Evolutionary conservation across 1,284 basidiomycete genomes (phyloP).

Genomic region (Trichosporon faecale): DNA sequence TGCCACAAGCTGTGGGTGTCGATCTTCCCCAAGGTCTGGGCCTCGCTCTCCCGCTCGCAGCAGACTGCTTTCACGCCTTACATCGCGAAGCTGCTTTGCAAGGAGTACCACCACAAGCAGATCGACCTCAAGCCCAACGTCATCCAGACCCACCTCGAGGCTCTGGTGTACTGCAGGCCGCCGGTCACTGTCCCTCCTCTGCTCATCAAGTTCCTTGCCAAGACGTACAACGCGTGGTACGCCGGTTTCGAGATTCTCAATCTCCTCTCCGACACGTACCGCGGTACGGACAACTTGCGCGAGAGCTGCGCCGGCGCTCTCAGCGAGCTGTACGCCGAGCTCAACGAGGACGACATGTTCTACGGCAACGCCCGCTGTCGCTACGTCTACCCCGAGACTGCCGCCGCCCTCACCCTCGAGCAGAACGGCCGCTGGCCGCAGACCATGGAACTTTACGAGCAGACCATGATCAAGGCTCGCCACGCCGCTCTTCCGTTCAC

Average conservation of each 20-base stretch:
- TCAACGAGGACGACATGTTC: conserved; percentile 95
- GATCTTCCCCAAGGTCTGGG: conserved; percentile 86
- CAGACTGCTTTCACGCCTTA: conserved; percentile 86
- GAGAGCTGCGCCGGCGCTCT: conserved; percentile 88
- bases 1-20: conserved; percentile 88
- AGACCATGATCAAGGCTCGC: conserved; percentile 82
- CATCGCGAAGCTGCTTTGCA: conserved; percentile 84
- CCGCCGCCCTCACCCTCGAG: conserved; percentile 87
- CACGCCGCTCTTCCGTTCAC: conserved; percentile 82
- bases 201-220: conserved; percentile 92
- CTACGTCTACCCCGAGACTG: conserved; percentile 84
- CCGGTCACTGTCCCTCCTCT: conserved; percentile 88
- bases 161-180: conserved; percentile 78
- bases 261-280: conserved; percentile 63
- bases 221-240: conserved; percentile 96
- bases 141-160: conserved; percentile 84
- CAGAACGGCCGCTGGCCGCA: conserved; percentile 98
- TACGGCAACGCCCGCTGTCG: conserved; percentile 94
- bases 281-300: conserved; percentile 78
- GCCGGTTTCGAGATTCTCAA: conserved; percentile 85
- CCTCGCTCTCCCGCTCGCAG: conserved; percentile 76
- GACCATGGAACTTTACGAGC: conserved; percentile 84
- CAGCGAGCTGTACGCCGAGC: conserved; percentile 91
- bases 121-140: conserved; percentile 90
- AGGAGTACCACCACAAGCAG: conserved; percentile 90